These are phyloP conservation scores for Prinsepia uniflora DNA, from an alignment of 306 rosid genomes.

Conservation along the genomic window DNA sequence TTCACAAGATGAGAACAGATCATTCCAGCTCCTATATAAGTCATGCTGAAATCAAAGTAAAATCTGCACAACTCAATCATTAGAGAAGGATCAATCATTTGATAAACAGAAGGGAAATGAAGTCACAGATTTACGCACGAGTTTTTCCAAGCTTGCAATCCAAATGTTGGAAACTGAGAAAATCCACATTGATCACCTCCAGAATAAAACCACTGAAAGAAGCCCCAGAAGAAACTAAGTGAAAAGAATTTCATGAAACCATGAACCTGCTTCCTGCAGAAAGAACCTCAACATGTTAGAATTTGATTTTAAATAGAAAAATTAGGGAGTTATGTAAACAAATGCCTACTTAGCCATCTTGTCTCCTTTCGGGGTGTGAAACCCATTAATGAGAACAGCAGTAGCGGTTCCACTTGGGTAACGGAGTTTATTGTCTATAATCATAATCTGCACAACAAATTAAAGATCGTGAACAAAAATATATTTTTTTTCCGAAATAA, in stretches of 20 bases:
- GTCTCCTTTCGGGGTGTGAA: slow-evolving; percentile 91
- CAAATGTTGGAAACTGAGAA: slow-evolving; percentile 87
- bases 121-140: slow-evolving; percentile 48
- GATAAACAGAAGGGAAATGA: background rate
- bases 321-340: background rate
- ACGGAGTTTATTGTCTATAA: slow-evolving; percentile 77
- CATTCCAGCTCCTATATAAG: slow-evolving; percentile 99
- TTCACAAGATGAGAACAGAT: slow-evolving; percentile 95
- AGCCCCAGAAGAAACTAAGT: slow-evolving; percentile 79
- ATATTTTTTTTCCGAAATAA: background rate
- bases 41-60: slow-evolving; percentile 94
- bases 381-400: slow-evolving; percentile 94
- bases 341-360: slow-evolving; percentile 66
- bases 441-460: slow-evolving; percentile 71
- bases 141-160: slow-evolving; percentile 77
- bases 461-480: slow-evolving; percentile 19
- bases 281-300: slow-evolving; percentile 24
- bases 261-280: slow-evolving; percentile 77
- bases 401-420: slow-evolving; percentile 99
- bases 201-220: slow-evolving; percentile 87
- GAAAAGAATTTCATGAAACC: slow-evolving; percentile 79
- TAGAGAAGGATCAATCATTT: slow-evolving; percentile 8
- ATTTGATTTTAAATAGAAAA: background rate
- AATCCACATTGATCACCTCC: slow-evolving; percentile 89
- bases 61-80: slow-evolving; percentile 59